These are phyloP conservation scores for Suillus variegatus DNA, from an alignment of 768 basidiomycete genomes.

Conservation along the genomic window DNA sequence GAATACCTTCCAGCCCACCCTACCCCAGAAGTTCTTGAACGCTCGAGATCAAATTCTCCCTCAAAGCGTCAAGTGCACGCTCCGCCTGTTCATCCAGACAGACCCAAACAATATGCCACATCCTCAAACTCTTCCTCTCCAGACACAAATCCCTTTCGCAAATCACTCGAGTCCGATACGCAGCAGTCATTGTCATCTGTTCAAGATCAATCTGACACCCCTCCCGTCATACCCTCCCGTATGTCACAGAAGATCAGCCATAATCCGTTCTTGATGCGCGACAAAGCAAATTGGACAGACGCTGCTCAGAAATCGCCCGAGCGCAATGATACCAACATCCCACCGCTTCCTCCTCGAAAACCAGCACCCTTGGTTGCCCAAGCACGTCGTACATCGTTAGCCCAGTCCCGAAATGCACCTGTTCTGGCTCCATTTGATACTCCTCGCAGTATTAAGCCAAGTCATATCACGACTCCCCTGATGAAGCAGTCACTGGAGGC, in stretches of 20 bases:
- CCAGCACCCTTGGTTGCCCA: conserved; percentile 23
- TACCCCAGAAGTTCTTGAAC: conserved; percentile 2
- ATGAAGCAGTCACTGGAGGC: conserved; percentile 77
- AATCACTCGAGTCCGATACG: conserved; percentile 19
- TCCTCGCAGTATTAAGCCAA: conserved; percentile 26
- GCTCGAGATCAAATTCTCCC: conserved; percentile 19
- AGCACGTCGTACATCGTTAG: conserved; percentile 20
- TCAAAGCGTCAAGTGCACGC: conserved; percentile 23
- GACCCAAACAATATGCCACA: conserved; percentile 20
- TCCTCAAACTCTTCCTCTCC: conserved; percentile 21
- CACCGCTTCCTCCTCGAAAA: conserved; percentile 39
- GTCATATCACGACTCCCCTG: conserved; percentile 60
- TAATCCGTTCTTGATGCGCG: conserved; percentile 32
- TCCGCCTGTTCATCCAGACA: conserved; percentile 31
- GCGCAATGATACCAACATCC: conserved; percentile 23
- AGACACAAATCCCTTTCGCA: conserved; percentile 34
- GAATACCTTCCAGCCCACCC: conserved; percentile 20
- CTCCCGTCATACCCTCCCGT: conserved; percentile 14
- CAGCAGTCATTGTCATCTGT: background rate
- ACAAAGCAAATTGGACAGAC: conserved; percentile 15
- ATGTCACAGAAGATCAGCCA: conserved; percentile 26
- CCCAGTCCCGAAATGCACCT: conserved; percentile 8
- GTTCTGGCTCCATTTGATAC: conserved; percentile 10
- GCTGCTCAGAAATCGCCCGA: conserved; percentile 7
- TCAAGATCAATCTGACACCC: conserved; percentile 11